Evolutionary conservation across 169 alveolate species (phyloP), one percentile per base, ranked within the genome.

Genomic region (Theileria luwenshuni): DNA sequence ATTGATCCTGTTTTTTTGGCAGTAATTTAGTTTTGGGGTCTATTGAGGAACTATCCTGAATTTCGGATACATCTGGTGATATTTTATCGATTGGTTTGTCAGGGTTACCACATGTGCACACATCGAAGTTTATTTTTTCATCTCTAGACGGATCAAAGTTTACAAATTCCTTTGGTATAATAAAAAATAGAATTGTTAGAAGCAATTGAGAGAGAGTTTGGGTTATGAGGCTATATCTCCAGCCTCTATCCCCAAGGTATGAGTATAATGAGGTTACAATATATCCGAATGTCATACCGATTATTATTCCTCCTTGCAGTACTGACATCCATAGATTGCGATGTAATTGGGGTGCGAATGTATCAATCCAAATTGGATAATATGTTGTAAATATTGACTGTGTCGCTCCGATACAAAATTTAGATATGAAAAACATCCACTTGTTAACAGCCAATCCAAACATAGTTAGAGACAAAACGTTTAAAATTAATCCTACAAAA

Each of bases 291-390:
- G 76, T 84, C 42, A 83, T 86, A 15, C 99, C 99, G 33, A 92
- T 89, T 5, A 93, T 93, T 25, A 91, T 90, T 12, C 97, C 94
- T 23, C 94, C 85, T 51, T 95, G 98, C 27, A 94, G 70, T 42
- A 91, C 76, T 2, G 97, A 95, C 99, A 96, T 95, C 98, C 98
- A 96, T 47, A 87, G 90, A 7, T 98, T 94, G 67, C 91, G 90
- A 56, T 84, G 73, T 51, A 85, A 90, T 5, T 64, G 77, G 1
- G 99, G 98, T 7, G 98, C 92, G 62, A 93, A 95, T 54, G 88
- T 94, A 77, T 95, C 97, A 23, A 95, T 94, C 98, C 99, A 96
- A 2, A 96, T 98, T 0, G 99, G 99, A 8, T 90, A 86, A 65
- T 95, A 96, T 7, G 95, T 95, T 13, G 94, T 95, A 49, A 94